Evolutionary conservation across 2,329 filamentous ascomycete genomes (phyloP).

Genomic region (Ceratocystis ficicola): DNA sequence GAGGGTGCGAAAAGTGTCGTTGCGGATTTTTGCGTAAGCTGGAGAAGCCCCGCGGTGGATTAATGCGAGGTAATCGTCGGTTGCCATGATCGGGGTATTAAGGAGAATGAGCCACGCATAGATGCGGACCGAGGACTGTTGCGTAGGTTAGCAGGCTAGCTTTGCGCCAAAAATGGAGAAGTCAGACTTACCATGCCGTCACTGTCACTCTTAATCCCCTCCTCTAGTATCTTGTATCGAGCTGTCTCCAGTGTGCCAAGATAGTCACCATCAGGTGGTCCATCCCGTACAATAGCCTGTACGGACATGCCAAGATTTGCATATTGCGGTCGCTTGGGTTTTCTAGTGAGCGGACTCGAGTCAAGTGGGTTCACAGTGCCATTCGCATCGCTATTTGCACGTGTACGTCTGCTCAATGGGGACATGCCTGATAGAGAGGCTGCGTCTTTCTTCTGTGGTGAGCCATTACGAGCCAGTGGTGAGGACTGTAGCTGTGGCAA

Average conservation of each 20-base stretch:
- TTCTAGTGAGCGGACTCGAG: not conserved
- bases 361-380: slow-evolving; percentile 20
- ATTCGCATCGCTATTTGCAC: slow-evolving; percentile 63
- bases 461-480: slow-evolving; percentile 27
- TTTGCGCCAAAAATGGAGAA: not conserved
- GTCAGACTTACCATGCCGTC: slow-evolving; percentile 61
- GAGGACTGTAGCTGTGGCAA: slow-evolving; percentile 15
- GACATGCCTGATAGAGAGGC: slow-evolving; percentile 27
- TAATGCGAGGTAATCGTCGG: slow-evolving; percentile 77
- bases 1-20: slow-evolving; percentile 93
- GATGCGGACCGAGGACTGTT: slow-evolving; percentile 76
- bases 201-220: slow-evolving; percentile 63
- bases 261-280: slow-evolving; percentile 60
- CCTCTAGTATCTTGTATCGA: slow-evolving; percentile 60
- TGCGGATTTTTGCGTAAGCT: slow-evolving; percentile 92
- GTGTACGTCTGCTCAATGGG: slow-evolving; percentile 39
- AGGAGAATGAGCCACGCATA: slow-evolving; percentile 95
- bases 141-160: not conserved
- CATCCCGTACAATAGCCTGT: slow-evolving; percentile 67
- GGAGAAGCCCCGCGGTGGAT: slow-evolving; percentile 89
- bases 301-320: slow-evolving; percentile 50
- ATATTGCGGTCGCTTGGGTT: slow-evolving; percentile 31
- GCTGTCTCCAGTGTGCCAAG: slow-evolving; percentile 55
- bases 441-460: slow-evolving; percentile 30
- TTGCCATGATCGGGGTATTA: slow-evolving; percentile 70